Base-by-base conservation (phyloP, 257 asterid species). In the Solanum chilense region DNA sequence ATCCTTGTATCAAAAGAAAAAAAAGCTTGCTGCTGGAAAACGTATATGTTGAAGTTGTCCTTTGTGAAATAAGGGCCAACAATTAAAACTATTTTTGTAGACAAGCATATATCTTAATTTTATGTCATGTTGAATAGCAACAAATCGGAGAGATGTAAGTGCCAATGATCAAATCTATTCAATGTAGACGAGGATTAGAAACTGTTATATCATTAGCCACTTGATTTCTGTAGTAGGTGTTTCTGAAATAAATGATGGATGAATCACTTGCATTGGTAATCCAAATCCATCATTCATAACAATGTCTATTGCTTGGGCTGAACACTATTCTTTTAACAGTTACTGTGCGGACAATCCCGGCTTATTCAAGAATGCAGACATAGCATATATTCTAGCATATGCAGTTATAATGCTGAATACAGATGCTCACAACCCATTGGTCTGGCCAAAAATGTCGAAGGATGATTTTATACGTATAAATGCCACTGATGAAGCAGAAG, bases 361-460 rank as follows among this genome's bases (percentile, higher is more conserved):
- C 88, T 91, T 97, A 86, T 97, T 97, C 93, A 97, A 95, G 96
- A 95, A 94, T 93, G 98, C 99, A 87, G 99, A 97, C 90, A 95
- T 98, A 42, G 99, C 99, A 23, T 97, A 97, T 91, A 96, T 97
- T 88, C 98, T 97, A 88, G 99, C 99, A 85, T 97, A 97, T 96
- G 99, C 99, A 14, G 99, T 96, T 91, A 96, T 97, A 88, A 93
- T 97, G 99, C 90, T 97, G 93, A 96, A 96, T 93, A 94, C 99
- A 87, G 99, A 97, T 92, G 98, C 99, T 93, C 99, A 97, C 92
- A 96, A 97, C 91, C 98, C 99, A 75, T 92, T 94, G 98, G 99
- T 96, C 88, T 94, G 98, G 98, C 98, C 98, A 27, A 97, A 95
- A 92, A 97, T 97, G 99, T 96, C 99, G 16, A 97, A 97, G 94